Conservation (phyloP, 2,329 filamentous ascomycete genomes). For the Berkeleyomyces rouxiae region DNA sequence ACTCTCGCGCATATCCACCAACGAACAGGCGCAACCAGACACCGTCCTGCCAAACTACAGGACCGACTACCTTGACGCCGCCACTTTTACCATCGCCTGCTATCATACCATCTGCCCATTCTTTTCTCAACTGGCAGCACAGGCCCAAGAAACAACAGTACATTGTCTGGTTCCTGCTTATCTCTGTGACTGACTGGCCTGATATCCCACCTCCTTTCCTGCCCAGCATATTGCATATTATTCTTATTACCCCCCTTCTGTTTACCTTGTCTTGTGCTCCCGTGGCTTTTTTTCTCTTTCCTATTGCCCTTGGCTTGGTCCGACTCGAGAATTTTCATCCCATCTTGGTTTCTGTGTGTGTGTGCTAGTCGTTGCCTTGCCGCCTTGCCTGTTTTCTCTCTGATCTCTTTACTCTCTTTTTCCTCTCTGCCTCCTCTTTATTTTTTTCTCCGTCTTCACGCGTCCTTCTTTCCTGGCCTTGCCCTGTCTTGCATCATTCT, state of each 20-base stretch:
- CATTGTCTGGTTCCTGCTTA: background rate
- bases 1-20: background rate
- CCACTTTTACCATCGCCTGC: background rate
- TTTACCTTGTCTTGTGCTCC: background rate
- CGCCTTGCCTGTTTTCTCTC: constrained; percentile 1
- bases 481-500: background rate
- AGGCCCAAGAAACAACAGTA: background rate
- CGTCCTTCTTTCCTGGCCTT: background rate
- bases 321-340: background rate
- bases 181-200: background rate
- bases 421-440: background rate
- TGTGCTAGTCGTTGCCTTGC: background rate
- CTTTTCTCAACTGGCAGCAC: background rate
- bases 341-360: background rate
- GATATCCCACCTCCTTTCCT: background rate
- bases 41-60: background rate
- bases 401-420: background rate
- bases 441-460: background rate
- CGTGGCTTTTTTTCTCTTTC: background rate
- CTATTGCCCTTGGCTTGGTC: background rate
- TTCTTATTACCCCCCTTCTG: background rate
- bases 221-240: background rate
- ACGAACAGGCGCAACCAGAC: background rate
- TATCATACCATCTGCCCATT: background rate
- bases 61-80: background rate